Conservation (phyloP, 495 filamentous ascomycete genomes). For the Xylaria telfairii region DNA sequence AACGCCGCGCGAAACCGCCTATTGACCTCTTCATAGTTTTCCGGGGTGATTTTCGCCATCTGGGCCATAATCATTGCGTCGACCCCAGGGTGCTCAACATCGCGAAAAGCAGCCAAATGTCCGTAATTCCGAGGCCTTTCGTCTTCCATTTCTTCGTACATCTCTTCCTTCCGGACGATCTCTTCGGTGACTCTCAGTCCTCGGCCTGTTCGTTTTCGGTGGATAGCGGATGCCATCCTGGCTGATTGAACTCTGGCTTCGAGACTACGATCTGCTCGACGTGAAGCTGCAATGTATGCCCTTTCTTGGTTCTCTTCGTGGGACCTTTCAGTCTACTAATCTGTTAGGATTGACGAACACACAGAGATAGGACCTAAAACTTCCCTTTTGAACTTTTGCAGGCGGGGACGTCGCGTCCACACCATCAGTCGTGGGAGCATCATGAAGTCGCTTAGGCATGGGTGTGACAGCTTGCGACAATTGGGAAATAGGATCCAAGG, state of each 20-base stretch:
- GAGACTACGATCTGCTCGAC: constrained; percentile 84
- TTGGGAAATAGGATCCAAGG: no score
- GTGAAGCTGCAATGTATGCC: constrained; percentile 94
- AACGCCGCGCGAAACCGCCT: constrained; percentile 54
- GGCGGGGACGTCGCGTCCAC: constrained; percentile 25
- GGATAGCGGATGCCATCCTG: constrained; percentile 83
- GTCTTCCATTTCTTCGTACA: constrained; percentile 97
- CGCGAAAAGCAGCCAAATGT: constrained; percentile 59
- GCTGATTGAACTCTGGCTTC: constrained; percentile 92
- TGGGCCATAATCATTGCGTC: constrained; percentile 65
- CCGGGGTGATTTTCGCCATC: constrained; percentile 59
- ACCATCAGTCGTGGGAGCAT: constrained; percentile 1
- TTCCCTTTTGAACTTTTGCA: constrained; percentile 39
- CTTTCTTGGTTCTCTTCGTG: constrained; percentile 94
- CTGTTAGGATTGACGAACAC: constrained; percentile 18
- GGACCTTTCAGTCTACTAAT: constrained; percentile 66
- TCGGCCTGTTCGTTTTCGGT: constrained; percentile 87
- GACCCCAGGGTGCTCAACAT: constrained; percentile 58
- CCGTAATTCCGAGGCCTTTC: constrained; percentile 59
- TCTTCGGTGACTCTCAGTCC: constrained; percentile 82
- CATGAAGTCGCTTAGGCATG: constrained; percentile 39
- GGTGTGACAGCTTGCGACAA: neutral
- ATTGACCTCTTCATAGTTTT: constrained; percentile 56
- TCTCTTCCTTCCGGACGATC: constrained; percentile 90
- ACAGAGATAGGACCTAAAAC: neutral